Evolutionary conservation across 2,329 filamentous ascomycete genomes (phyloP).

Genomic region (Aureobasidium sp.): DNA sequence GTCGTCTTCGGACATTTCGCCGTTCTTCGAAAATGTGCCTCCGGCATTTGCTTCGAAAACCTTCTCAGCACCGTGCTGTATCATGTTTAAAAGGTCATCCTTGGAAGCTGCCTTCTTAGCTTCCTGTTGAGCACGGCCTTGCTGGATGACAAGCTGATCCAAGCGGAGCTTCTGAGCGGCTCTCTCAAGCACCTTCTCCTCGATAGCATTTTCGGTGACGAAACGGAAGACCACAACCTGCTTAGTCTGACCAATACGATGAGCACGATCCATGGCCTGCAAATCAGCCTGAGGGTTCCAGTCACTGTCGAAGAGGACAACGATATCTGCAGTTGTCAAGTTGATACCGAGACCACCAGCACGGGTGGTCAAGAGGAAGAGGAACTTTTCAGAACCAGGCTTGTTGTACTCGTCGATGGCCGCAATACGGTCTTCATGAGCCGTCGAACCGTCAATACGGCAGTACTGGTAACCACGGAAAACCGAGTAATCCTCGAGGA

Average conservation of each 20-base stretch:
- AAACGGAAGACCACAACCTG: conserved; percentile 96
- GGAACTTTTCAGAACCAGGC: conserved; percentile 87
- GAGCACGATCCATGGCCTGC: conserved; percentile 97
- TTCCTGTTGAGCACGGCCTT: conserved; percentile 85
- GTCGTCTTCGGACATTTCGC: conserved; percentile 71
- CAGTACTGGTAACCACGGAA: conserved; percentile 94
- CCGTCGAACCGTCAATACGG: conserved; percentile 92
- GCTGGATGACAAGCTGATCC: conserved; percentile 95
- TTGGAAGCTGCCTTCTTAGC: conserved; percentile 90
- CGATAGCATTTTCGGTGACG: conserved; percentile 94
- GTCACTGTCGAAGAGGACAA: conserved; percentile 93
- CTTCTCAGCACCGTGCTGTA: conserved; percentile 94
- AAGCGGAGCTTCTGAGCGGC: conserved; percentile 94
- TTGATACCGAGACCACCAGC: conserved; percentile 97
- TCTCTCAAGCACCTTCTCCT: conserved; percentile 94
- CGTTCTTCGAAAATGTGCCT: conserved; percentile 50
- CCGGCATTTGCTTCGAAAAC: conserved; percentile 70
- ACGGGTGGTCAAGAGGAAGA: conserved; percentile 90
- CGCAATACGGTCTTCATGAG: conserved; percentile 93
- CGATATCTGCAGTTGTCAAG: conserved; percentile 87
- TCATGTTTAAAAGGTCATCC: conserved; percentile 94
- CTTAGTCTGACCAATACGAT: conserved; percentile 97
- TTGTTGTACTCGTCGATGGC: conserved; percentile 99
- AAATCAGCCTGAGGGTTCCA: conserved; percentile 99
- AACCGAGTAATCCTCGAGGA: conserved; percentile 95